Base-by-base conservation (phyloP, 306 rosid genomes). In the Medicago lupulina region DNA sequence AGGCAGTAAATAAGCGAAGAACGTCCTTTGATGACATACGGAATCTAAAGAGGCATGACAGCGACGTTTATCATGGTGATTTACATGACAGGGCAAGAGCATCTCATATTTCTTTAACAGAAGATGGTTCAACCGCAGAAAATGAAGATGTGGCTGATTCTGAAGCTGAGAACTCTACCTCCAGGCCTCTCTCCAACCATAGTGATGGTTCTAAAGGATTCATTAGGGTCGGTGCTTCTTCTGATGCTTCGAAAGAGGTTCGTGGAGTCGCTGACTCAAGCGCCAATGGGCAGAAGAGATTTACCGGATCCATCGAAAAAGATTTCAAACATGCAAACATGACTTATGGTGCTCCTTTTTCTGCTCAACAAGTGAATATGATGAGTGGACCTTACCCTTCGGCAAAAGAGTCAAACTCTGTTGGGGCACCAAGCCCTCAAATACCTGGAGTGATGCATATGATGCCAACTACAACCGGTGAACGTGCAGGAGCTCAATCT, bases 91-190 rank as follows among this genome's bases (percentile, higher is more conserved):
- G 88, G 78, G 77, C 89, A 0, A 88, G 94, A 80, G 65, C 96
- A 73, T 88, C 98, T 19, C 91, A 77, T 81, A 80, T 86, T 64
- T 86, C 97, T 70, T 1, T 85, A 8, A 91, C 95, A 38, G 98
- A 94, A 71, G 96, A 94, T 64, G 98, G 96, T 71, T 91, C 96
- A 21, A 83, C 93, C 49, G 97, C 97, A 7, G 98, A 94, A 83
- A 94, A 88, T 85, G 98, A 90, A 84, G 98, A 94, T 38, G 95
- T 94, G 75, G 98, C 92, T 2, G 98, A 94, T 78, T 94, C 98
- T 83, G 97, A 90, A 79, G 87, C 86, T 13, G 98, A 96, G 82
- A 92, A 89, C 78, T 80, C 97, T 67, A 78, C 93, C 79, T 89
- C 97, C 46, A 86, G 88, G 85, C 85, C 82, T 25, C 68, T 77